Conservation (phyloP, 345 rosid genomes). For the Ceriops decandra region DNA sequence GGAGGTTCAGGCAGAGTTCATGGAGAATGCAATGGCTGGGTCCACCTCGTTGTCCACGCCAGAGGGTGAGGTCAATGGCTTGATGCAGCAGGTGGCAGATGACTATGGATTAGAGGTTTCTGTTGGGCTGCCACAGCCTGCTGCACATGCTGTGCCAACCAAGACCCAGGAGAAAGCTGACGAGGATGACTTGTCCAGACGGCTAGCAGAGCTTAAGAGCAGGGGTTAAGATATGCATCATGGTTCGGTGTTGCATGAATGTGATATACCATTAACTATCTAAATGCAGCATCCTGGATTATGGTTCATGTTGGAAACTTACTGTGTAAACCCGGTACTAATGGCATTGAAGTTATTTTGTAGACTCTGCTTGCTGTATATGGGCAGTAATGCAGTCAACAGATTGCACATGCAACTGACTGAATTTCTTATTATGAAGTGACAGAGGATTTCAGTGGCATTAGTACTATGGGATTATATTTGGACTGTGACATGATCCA, state of each 20-base stretch:
- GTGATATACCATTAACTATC: not conserved
- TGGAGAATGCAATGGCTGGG: conserved; percentile 99
- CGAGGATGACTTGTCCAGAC: conserved; percentile 87
- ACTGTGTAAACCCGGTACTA: conserved; percentile 16
- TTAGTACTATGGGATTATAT: too few relatives aligned
- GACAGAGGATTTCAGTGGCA: too few relatives aligned
- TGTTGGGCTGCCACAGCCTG: conserved; percentile 92
- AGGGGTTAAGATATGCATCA: conserved; percentile 48
- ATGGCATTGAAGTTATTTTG: not conserved
- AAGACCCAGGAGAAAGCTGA: conserved; percentile 78
- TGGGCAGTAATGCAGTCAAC: not conserved
- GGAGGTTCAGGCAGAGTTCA: conserved; percentile 98
- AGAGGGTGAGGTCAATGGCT: conserved; percentile 91
- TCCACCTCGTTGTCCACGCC: conserved; percentile 94
- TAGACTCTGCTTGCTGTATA: conserved; percentile 9
- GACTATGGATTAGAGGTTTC: conserved; percentile 91
- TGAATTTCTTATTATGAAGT: not conserved
- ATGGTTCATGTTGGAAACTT: conserved; percentile 2
- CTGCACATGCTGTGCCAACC: conserved; percentile 79
- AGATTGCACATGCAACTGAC: not conserved
- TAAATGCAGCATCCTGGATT: conserved; percentile 1
- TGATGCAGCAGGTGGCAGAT: conserved; percentile 99
- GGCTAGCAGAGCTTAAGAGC: conserved; percentile 93
- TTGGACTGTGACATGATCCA: too few relatives aligned
- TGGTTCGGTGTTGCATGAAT: not conserved